Evolutionary conservation across 768 basidiomycete genomes (phyloP).

Genomic region (Mycena crocata): DNA sequence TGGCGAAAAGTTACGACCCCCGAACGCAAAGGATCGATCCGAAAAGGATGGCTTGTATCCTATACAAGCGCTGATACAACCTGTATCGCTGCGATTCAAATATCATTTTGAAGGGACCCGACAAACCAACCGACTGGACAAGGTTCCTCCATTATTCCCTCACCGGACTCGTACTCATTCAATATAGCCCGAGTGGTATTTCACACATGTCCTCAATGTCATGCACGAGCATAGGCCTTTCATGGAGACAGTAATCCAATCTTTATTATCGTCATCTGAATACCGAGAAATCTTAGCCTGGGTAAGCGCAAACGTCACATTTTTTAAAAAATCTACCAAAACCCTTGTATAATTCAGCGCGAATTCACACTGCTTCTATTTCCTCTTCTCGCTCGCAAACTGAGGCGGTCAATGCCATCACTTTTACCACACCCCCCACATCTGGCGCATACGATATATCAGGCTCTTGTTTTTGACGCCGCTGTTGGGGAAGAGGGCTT

Average conservation of each 20-base stretch:
- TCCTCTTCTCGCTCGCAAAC: constrained; percentile 80
- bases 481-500: constrained; percentile 82
- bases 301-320: constrained; percentile 56
- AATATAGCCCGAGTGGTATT: constrained; percentile 94
- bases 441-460: constrained; percentile 95
- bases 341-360: constrained; percentile 57
- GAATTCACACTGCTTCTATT: constrained; percentile 87
- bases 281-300: constrained; percentile 77
- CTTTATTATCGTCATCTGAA: constrained; percentile 71
- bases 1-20: constrained; percentile 60
- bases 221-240: constrained; percentile 87
- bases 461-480: constrained; percentile 89
- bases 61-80: constrained; percentile 84
- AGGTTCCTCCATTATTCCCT: constrained; percentile 58
- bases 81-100: constrained; percentile 88
- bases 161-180: neutral
- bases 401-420: constrained; percentile 77
- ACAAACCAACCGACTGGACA: constrained; percentile 92
- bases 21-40: constrained; percentile 28
- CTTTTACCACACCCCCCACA: constrained; percentile 84
- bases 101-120: constrained; percentile 93
- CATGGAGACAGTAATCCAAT: constrained; percentile 81
- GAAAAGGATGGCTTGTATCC: constrained; percentile 80
- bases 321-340: constrained; percentile 6
- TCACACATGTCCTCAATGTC: constrained; percentile 90